A percentile compares a stretch with the other conserved stretches of the same genome.
These are phyloP conservation scores for Mesembryanthemum crystallinum DNA, from an alignment of 148 eudicot genomes.

Conservation along the genomic window DNA sequence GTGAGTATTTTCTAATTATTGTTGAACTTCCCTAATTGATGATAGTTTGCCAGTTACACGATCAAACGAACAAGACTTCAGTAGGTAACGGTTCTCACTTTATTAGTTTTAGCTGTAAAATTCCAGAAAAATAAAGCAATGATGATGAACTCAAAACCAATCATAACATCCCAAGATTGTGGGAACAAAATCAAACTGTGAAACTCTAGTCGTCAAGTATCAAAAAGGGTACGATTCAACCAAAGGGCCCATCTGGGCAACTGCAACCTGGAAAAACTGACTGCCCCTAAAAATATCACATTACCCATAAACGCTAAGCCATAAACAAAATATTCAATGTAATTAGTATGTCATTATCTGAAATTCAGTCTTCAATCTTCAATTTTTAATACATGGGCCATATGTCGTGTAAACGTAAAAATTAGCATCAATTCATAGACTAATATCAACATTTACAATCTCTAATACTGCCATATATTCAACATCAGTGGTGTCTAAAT, in stretches of 20 bases:
- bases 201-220: neutral
- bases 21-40: too few species aligned
- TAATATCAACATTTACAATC: neutral
- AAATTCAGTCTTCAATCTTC: neutral
- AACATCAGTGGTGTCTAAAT: neutral
- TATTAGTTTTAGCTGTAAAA: too few species aligned
- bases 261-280: constrained; percentile 13
- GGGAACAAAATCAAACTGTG: constrained; percentile 12
- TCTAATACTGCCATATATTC: constrained; percentile 10
- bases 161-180: constrained; percentile 15
- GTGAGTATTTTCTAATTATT: too few species aligned
- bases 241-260: constrained; percentile 23
- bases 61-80: too few species aligned
- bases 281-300: constrained; percentile 18
- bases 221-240: neutral
- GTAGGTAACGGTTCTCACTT: too few species aligned
- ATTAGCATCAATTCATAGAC: constrained; percentile 3
- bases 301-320: neutral
- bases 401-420: constrained; percentile 4
- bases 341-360: neutral
- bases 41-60: too few species aligned
- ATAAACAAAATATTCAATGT: neutral
- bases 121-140: neutral
- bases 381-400: constrained; percentile 8
- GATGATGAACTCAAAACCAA: constrained; percentile 7